Evolutionary conservation across 2,329 filamentous ascomycete genomes (phyloP).

Genomic region (Phoma sp.): DNA sequence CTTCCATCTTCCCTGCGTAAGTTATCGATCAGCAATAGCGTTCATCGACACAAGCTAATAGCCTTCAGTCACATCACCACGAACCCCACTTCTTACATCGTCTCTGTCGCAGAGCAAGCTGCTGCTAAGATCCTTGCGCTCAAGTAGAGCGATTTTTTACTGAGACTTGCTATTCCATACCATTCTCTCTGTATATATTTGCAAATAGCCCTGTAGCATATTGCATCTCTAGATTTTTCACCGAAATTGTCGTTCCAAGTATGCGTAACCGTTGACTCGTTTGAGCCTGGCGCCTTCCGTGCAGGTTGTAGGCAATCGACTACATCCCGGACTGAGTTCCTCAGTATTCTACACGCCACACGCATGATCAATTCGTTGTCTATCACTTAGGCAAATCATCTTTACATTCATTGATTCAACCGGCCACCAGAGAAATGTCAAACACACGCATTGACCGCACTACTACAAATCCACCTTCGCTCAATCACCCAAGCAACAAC

Average conservation of each 20-base stretch:
- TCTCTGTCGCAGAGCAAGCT: conserved; percentile 45
- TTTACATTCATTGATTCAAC: too few relatives aligned
- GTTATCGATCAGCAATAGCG: not conserved
- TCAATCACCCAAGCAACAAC: too few relatives aligned
- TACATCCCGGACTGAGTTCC: too few relatives aligned
- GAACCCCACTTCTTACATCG: conserved; percentile 49
- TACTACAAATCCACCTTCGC: too few relatives aligned
- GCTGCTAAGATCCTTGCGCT: conserved; percentile 47
- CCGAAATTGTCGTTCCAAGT: not conserved
- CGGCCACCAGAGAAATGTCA: too few relatives aligned
- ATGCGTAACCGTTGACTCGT: not conserved
- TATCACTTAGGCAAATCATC: too few relatives aligned
- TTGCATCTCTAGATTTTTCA: not conserved
- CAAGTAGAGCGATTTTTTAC: not conserved
- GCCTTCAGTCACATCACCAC: conserved; percentile 39
- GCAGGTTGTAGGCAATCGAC: too few relatives aligned
- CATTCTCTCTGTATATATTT: conserved; percentile 16
- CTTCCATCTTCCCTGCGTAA: conserved; percentile 54
- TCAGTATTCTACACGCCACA: too few relatives aligned
- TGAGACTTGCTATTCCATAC: not conserved
- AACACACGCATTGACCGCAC: too few relatives aligned
- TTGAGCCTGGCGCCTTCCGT: not conserved
- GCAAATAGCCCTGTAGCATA: conserved; percentile 6
- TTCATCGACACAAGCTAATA: conserved; percentile 17
- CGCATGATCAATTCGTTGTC: too few relatives aligned